phyloP scores from a whole-genome alignment of 129 eudicot species.

The Kitagawia praeruptora region DNA sequence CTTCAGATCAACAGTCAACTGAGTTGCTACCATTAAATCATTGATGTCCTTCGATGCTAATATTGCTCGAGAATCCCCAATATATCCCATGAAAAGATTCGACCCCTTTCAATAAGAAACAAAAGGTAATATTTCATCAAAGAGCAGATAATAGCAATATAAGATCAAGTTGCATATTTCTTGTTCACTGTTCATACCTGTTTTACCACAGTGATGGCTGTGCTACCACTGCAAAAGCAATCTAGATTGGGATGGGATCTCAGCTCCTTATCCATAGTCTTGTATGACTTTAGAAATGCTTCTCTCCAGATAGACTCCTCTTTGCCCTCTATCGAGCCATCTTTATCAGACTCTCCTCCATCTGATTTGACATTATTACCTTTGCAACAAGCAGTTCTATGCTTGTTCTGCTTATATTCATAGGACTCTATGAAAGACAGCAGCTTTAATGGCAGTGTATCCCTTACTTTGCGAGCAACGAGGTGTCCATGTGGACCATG shows the following conservation, averaged over 20 bases:
- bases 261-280: slow-evolving; percentile 91
- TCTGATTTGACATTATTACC: slow-evolving; percentile 38
- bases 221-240: slow-evolving; percentile 99
- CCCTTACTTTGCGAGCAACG: slow-evolving; percentile 95
- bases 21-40: slow-evolving; percentile 58
- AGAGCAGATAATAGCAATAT: neutral
- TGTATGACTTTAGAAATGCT: slow-evolving; percentile 76
- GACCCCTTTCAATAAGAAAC: slow-evolving; percentile 43
- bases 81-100: slow-evolving; percentile 74
- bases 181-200: slow-evolving; percentile 41
- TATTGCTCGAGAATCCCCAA: slow-evolving; percentile 97
- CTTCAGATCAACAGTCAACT: slow-evolving; percentile 96
- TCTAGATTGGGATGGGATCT: slow-evolving; percentile 83
- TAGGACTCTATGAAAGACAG: slow-evolving; percentile 59
- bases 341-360: slow-evolving; percentile 51
- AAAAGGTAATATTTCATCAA: neutral
- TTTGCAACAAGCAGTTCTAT: slow-evolving; percentile 48
- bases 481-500: slow-evolving; percentile 99
- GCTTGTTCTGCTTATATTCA: slow-evolving; percentile 46
- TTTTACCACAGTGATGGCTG: slow-evolving; percentile 82
- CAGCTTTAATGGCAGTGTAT: slow-evolving; percentile 67
- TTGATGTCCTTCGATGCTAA: slow-evolving; percentile 68
- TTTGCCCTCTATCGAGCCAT: slow-evolving; percentile 35
- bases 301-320: slow-evolving; percentile 63
- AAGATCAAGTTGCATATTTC: neutral